Base-by-base conservation (phyloP, 139 green algal species). In the Chlamydomonas asymmetrica region DNA sequence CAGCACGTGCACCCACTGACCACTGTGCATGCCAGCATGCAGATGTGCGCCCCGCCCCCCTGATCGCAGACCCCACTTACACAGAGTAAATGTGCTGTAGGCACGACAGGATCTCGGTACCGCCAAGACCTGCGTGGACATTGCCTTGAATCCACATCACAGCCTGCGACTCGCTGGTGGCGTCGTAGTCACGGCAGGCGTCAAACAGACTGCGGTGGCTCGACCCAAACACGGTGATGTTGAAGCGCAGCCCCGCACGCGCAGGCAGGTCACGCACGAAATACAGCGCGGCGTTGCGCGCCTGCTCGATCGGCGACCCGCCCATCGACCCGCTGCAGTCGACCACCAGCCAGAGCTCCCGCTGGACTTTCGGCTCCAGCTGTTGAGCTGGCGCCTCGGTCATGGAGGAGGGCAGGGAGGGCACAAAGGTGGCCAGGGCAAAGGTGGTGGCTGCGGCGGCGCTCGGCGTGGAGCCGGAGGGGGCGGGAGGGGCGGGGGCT, bases 261-360 rank as follows among this genome's bases (percentile, higher is more conserved):
- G 39, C 25, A 2, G 80, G 80, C 39, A 86, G 75, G 60, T 86
- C 81, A 35, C 72, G 73, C 20, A 86, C 48, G 41, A 82, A 86
- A 61, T 79, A 86, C 23, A 75, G 64, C 9, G 80, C 80, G n/a
- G 80, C 74, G 39, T 81, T n/a, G 0, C 57, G 59, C 5, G 76
- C 76, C 62, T 77, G 68, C 22, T 61, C 1, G 20, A 74, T 76
- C 25, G 72, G 72, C 0, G 40, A 27, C 10, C 78, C 78, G 4
- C 49, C 59, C 78, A 84, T 84, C 39, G 63, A 76, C n/a, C 78
- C 78, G 1, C 31, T 64, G 60, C 78, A 72, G 50, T 84, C 78
- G 22, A 84, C 63, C 27, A 84, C 63, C 49, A 82, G 65, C 38
- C 65, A 67, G 29, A 77, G 25, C 68, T 82, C 76, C 60, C 66